Evolutionary conservation across 495 filamentous ascomycete genomes (phyloP), one percentile per base, ranked within the genome.

Genomic region (Trichoderma erinaceum): DNA sequence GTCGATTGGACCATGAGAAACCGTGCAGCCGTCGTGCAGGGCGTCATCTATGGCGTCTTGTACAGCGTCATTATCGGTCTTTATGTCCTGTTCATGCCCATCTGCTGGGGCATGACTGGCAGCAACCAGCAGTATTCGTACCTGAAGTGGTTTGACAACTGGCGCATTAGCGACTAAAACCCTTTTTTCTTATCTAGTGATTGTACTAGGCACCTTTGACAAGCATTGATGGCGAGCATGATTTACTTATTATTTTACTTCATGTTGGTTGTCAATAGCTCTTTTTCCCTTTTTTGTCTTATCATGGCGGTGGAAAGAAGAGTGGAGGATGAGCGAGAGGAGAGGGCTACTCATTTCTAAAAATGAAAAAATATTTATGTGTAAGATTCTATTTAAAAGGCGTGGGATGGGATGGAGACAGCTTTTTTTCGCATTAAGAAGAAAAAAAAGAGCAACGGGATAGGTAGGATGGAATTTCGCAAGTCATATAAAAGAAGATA

Each of bases 91-190:
- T 99, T 99, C 79, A 88, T 92, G 67, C 92, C 89, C n/a, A 96
- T 99, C 73, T 93, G 91, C 74, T 99, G 96, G 80, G 95, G 95
- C 50, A 99, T 99, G 91, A 88, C 88, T 65, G 95, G 95, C 13
- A 78, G 84, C 48, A 90, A 90, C 77, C 84, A 86, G 76, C 83
- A 98, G 77, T 98, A 92, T 86, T 85, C 80, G 72, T 92, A 99
- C 80, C 80, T 99, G 81, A 97, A 92, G 81, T 99, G 95, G 95
- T 88, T 96, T 68, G 79, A 82, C 69, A 80, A 75, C 61, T 90
- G 87, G 88, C 81, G 85, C 68, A 86, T 90, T 69, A 82, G 87
- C 67, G 86, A 90, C 74, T 84, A 80, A 74, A 70, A 46, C n/a
- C 35, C 32, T 18, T 11, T 38, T 35, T 11, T 41, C 25, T 23